Evolutionary conservation across 345 rosid genomes (phyloP).

Genomic region (Eucalyptus regnans): DNA sequence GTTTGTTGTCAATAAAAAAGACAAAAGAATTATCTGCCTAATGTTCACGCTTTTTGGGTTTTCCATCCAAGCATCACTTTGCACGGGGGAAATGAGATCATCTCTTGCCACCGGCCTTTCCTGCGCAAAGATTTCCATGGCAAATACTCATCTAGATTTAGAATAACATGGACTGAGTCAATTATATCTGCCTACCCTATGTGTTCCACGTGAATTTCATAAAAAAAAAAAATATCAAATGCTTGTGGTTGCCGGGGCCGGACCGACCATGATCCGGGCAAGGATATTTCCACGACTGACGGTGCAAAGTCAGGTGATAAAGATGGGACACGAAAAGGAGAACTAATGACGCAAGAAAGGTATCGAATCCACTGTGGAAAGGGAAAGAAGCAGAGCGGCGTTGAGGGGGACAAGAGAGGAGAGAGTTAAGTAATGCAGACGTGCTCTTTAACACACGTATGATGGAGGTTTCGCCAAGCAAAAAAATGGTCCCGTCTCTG

Average conservation of each 20-base stretch:
- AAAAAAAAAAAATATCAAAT: rapidly evolving
- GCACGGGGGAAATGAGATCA: not conserved
- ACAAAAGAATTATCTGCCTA: too few species aligned
- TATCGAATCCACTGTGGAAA: not conserved
- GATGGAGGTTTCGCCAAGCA: not conserved
- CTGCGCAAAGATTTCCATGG: rapidly evolving
- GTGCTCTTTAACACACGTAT: rapidly evolving
- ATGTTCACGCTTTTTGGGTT: rapidly evolving
- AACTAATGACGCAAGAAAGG: not conserved
- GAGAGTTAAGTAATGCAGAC: rapidly evolving
- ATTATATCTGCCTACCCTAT: rapidly evolving
- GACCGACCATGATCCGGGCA: not conserved
- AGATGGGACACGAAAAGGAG: not conserved
- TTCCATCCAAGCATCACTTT: not conserved
- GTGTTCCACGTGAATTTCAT: rapidly evolving
- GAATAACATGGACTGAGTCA: rapidly evolving
- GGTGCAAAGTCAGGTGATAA: rapidly evolving
- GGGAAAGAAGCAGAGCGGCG: rapidly evolving
- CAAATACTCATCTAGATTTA: rapidly evolving
- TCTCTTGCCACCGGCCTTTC: rapidly evolving
- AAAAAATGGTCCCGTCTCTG: rapidly evolving
- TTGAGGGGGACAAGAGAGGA: not conserved
- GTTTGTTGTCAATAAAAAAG: too few species aligned
- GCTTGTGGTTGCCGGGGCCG: rapidly evolving
- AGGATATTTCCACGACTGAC: rapidly evolving